Percentiles rank a stretch among this genome's conserved stretches.
phyloP scores from a whole-genome alignment of 2,329 filamentous ascomycete species.

The Trichophaea hybrida region DNA sequence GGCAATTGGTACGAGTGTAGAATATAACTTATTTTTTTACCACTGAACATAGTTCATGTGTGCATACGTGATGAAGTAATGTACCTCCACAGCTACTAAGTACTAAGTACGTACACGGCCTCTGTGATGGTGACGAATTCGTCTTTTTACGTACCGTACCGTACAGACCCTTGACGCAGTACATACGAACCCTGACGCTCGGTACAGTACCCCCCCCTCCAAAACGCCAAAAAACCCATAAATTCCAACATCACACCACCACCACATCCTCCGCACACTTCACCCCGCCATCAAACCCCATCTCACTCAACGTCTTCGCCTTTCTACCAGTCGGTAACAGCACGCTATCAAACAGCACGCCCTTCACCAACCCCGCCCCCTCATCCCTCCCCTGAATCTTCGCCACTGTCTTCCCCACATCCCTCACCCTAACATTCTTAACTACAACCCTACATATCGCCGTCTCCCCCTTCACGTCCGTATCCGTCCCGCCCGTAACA shows the following conservation, averaged over 20 bases:
- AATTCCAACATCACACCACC: not conserved
- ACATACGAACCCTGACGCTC: too few species aligned
- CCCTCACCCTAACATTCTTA: slow-evolving; percentile 6
- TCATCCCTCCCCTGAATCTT: not conserved
- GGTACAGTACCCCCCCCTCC: too few species aligned
- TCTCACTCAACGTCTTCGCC: not conserved
- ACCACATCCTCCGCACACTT: not conserved
- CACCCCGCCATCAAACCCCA: not conserved
- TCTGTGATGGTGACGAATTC: too few species aligned
- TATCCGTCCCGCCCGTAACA: slow-evolving; percentile 1
- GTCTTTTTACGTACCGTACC: too few species aligned
- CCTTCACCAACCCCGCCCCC: not conserved
- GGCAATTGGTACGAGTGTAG: too few species aligned
- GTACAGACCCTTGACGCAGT: too few species aligned
- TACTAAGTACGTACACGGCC: too few species aligned
- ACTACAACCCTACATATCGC: slow-evolving; percentile 3
- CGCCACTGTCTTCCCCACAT: slow-evolving; percentile 2
- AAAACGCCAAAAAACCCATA: not conserved
- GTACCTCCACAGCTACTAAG: too few species aligned
- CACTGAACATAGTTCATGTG: too few species aligned
- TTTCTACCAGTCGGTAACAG: not conserved
- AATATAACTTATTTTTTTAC: too few species aligned
- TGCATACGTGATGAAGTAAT: too few species aligned
- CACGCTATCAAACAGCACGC: slow-evolving; percentile 7
- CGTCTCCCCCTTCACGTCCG: not conserved